Evolutionary conservation across 257 asterid genomes (phyloP).

Genomic region (Sherardia arvensis): DNA sequence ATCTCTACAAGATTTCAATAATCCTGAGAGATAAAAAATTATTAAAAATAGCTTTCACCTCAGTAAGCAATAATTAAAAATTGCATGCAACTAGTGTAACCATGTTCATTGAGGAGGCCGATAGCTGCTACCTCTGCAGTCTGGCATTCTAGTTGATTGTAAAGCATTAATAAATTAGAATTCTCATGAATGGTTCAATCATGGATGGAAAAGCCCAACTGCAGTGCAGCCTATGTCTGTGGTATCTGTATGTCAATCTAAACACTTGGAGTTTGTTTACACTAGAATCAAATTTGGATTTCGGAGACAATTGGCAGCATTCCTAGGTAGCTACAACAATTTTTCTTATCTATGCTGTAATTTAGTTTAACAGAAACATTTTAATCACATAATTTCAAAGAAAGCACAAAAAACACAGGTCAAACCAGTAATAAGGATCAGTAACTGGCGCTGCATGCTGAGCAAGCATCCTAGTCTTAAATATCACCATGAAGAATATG

Average conservation of each 20-base stretch:
- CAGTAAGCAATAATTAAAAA: not conserved
- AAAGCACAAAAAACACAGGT: not conserved
- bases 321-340: not conserved
- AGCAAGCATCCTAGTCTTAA: not conserved
- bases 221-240: not conserved
- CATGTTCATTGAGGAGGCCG: not conserved
- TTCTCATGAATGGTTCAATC: not conserved
- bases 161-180: no score
- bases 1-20: not conserved
- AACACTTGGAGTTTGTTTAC: not conserved
- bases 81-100: not conserved
- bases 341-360: not conserved
- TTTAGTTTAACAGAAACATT: not conserved
- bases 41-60: not conserved
- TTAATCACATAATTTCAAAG: not conserved
- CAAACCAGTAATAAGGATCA: not conserved
- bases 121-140: not conserved
- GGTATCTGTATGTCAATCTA: not conserved
- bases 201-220: not conserved
- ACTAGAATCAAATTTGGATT: not conserved
- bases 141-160: not conserved
- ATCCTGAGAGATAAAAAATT: not conserved
- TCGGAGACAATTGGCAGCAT: not conserved
- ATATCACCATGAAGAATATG: not conserved
- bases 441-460: not conserved